Conservation (phyloP, 2,329 filamentous ascomycete species). For the Clarireedia sp. region DNA sequence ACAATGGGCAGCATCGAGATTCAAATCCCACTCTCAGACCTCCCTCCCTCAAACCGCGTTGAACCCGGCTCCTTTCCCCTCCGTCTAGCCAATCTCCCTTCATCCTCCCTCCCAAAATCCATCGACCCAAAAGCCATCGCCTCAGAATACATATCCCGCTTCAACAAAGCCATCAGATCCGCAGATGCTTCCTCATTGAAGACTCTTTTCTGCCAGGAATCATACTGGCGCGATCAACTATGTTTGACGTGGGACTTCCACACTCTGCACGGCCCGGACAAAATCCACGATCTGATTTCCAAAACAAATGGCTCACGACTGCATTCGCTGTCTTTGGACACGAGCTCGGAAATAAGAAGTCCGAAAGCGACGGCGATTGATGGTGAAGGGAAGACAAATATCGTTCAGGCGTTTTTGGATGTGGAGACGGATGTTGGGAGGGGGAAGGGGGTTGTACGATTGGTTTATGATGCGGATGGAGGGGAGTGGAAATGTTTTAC, state of each 20-base stretch:
- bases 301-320: constrained; percentile 23
- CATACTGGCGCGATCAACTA: constrained; percentile 53
- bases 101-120: constrained; percentile 1
- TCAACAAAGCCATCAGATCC: constrained; percentile 34
- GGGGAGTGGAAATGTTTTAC: constrained; percentile 54
- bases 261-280: constrained; percentile 38
- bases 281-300: constrained; percentile 30
- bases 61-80: constrained; percentile 25
- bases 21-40: neutral
- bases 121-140: constrained; percentile 13
- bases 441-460: constrained; percentile 48
- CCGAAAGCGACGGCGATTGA: constrained; percentile 38
- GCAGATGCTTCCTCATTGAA: constrained; percentile 31
- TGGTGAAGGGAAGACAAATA: constrained; percentile 33
- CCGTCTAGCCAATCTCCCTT: constrained; percentile 15
- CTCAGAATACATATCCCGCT: constrained; percentile 14
- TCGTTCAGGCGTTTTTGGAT: constrained; percentile 48
- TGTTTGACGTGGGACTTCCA: constrained; percentile 49
- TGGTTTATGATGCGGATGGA: constrained; percentile 33
- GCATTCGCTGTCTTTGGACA: constrained; percentile 32
- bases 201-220: constrained; percentile 36
- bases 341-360: constrained; percentile 12
- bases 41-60: constrained; percentile 17
- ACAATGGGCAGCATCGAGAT: constrained; percentile 19
- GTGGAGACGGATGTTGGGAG: constrained; percentile 45